A percentile compares a stretch with the other conserved stretches of the same genome.
phyloP scores from a whole-genome alignment of 768 basidiomycete genomes.

The Crepidotus variabilis region DNA sequence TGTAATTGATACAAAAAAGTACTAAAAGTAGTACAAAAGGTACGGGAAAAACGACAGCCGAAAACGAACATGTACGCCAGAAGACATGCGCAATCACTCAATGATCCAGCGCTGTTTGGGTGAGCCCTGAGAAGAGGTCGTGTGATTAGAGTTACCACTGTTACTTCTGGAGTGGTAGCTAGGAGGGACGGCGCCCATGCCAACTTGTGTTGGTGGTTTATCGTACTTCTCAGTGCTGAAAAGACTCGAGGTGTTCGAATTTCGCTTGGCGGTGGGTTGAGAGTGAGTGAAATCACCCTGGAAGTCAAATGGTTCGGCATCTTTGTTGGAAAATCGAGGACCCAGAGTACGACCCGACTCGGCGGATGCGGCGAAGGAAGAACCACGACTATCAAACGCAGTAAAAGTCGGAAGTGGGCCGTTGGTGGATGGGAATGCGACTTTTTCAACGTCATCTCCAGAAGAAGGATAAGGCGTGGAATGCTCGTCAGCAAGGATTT shows the following conservation, averaged over 20 bases:
- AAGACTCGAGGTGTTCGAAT: constrained; percentile 19
- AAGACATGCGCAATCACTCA: constrained; percentile 34
- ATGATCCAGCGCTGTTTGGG: constrained; percentile 50
- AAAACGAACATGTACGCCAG: not conserved
- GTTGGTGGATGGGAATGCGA: constrained; percentile 56
- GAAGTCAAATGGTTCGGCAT: constrained; percentile 37
- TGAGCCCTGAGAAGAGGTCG: constrained; percentile 29
- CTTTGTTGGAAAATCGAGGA: constrained; percentile 44
- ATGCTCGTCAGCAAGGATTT: constrained; percentile 37
- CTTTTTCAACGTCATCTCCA: constrained; percentile 50
- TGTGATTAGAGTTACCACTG: constrained; percentile 32
- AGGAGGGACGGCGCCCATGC: constrained; percentile 1
- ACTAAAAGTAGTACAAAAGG: constrained; percentile 1
- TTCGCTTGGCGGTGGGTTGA: constrained; percentile 31
- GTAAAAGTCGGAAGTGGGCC: constrained; percentile 55
- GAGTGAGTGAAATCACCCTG: constrained; percentile 25
- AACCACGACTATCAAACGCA: constrained; percentile 31
- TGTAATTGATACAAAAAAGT: constrained; percentile 5
- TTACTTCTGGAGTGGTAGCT: constrained; percentile 18
- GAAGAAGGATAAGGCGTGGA: constrained; percentile 18
- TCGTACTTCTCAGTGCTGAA: not conserved
- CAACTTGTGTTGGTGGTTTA: not conserved
- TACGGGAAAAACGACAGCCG: not conserved
- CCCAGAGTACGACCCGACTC: constrained; percentile 30
- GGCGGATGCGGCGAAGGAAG: constrained; percentile 8